phyloP scores from a whole-genome alignment of 139 green algal genomes.

The Tetradesmus obliquus region DNA sequence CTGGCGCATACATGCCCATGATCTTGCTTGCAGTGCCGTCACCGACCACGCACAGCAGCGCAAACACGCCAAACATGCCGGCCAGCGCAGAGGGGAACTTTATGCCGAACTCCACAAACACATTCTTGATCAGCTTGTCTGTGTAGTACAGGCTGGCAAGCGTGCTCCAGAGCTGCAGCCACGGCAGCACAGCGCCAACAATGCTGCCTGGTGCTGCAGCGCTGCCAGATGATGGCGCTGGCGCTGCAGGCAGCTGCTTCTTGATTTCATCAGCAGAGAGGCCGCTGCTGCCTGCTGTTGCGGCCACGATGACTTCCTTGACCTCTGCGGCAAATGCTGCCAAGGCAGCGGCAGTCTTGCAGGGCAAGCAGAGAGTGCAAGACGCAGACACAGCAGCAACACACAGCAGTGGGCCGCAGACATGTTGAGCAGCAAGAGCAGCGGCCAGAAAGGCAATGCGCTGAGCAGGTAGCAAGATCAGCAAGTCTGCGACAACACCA shows the following conservation, averaged over 20 bases:
- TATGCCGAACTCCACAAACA: constrained; percentile 35
- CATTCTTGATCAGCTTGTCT: constrained; percentile 61
- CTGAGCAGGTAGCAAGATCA: no score
- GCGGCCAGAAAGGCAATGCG: no score
- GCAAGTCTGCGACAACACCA: no score
- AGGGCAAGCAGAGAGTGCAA: not conserved
- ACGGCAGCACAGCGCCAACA: constrained; percentile 30
- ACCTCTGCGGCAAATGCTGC: constrained; percentile 10
- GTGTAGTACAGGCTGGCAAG: constrained; percentile 60
- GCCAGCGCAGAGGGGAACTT: constrained; percentile 62
- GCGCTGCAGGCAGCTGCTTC: not conserved
- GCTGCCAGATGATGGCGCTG: not conserved
- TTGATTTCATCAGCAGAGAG: constrained; percentile 13
- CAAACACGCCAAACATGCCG: constrained; percentile 73
- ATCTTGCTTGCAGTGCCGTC: constrained; percentile 54
- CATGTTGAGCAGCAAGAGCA: not conserved
- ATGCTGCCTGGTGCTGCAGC: not conserved
- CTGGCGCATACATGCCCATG: constrained; percentile 69
- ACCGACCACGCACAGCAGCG: constrained; percentile 54
- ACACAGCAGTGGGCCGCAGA: not conserved
- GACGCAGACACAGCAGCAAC: not conserved
- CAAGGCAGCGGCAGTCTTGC: constrained; percentile 13
- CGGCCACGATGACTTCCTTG: not conserved
- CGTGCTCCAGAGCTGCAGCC: constrained; percentile 57
- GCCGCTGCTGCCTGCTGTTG: constrained; percentile 5